phyloP scores from a whole-genome alignment of 306 rosid genomes.

The Dalbergia oliveri region DNA sequence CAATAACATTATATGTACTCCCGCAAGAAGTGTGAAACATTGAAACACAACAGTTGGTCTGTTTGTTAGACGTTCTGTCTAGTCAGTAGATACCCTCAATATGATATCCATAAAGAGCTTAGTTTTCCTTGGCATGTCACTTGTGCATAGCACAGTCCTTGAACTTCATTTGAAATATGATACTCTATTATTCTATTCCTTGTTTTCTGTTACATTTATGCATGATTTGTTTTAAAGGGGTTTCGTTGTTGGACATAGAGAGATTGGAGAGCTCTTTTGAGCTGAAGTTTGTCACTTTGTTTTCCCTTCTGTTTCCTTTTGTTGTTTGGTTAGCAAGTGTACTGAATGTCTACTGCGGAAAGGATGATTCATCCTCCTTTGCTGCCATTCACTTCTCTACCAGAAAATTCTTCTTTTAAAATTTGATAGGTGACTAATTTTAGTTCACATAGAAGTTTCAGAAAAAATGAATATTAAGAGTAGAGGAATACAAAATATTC shows the following conservation, averaged over 20 bases:
- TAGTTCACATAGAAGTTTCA: slow-evolving; percentile 8
- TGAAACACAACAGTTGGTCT: background rate
- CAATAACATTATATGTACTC: background rate
- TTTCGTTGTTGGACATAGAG: background rate
- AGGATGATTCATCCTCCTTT: background rate
- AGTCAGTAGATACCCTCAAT: background rate
- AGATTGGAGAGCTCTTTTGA: background rate
- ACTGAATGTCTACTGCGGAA: background rate
- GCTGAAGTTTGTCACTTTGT: background rate
- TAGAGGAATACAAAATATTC: no score
- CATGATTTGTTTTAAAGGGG: background rate
- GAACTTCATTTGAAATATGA: background rate
- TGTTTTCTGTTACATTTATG: background rate
- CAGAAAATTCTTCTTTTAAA: background rate
- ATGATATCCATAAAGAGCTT: background rate
- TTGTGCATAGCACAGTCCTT: no score
- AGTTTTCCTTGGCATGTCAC: background rate
- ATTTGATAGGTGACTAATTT: background rate
- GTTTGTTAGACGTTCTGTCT: background rate
- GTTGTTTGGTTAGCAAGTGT: background rate
- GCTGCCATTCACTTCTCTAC: background rate
- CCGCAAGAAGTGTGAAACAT: background rate
- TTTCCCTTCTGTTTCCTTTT: background rate
- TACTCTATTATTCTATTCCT: background rate
- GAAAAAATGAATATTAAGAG: background rate